A percentile compares a stretch with the other conserved stretches of the same genome.
phyloP scores from a whole-genome alignment of 495 filamentous ascomycete genomes.

The Penicillium pancosmium region DNA sequence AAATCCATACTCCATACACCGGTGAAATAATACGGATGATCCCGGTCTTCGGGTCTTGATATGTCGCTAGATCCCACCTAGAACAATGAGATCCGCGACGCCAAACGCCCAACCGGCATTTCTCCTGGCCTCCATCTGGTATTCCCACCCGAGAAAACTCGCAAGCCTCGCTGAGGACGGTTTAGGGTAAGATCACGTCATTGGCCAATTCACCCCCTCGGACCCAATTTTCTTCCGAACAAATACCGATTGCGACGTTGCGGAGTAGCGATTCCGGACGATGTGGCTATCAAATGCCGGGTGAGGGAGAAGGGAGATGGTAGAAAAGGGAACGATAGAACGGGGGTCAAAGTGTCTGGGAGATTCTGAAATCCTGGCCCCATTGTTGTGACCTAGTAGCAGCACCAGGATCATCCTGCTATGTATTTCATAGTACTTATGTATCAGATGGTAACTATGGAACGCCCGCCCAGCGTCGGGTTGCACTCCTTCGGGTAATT shows the following conservation, averaged over 20 bases:
- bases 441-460: background rate
- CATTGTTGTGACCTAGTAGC: too few relatives aligned
- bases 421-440: background rate
- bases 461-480: background rate
- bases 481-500: slow-evolving; percentile 12
- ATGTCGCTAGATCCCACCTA: slow-evolving; percentile 5
- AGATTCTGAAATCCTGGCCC: background rate
- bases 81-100: slow-evolving; percentile 6
- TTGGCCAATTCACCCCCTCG: slow-evolving; percentile 15
- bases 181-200: slow-evolving; percentile 16
- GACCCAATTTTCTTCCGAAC: slow-evolving; percentile 35
- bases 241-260: slow-evolving; percentile 31
- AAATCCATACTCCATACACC: background rate
- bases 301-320: background rate
- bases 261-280: slow-evolving; percentile 1
- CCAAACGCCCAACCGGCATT: slow-evolving; percentile 4
- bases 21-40: slow-evolving; percentile 3
- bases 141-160: slow-evolving; percentile 24
- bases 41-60: slow-evolving; percentile 5
- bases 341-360: background rate
- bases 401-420: slow-evolving; percentile 8
- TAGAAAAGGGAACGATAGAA: background rate
- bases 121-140: slow-evolving; percentile 15
- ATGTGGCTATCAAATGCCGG: background rate
- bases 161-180: slow-evolving; percentile 11